Base-by-base conservation (phyloP, 2,329 filamentous ascomycete genomes). In the Phoma herbarum region DNA sequence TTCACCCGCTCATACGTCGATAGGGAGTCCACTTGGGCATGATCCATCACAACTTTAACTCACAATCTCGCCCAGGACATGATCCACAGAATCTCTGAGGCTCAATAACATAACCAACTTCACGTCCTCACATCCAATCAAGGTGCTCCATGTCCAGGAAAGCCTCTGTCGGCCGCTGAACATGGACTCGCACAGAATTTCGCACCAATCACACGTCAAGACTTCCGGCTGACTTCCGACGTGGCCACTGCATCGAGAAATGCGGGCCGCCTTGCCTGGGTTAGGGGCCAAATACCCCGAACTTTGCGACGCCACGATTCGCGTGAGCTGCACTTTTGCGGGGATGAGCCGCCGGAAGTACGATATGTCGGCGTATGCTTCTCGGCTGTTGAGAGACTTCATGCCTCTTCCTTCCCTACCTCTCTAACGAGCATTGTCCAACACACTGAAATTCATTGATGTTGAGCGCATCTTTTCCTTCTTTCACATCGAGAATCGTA, bases 261-360 rank as follows among this genome's bases (percentile, higher is more conserved):
- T 37, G 39, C 62, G 64, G 64, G 35, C 65, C 67, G 65, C 35
- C 57, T 43, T 68, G 57, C 67, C 57, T 49, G 28, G n/a, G 48
- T 62, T 54, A 64, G 65, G 50, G 25, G 8, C 31, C 20, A 42
- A 52, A 58, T 55, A 59, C 52, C 62, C 65, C 62, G 59, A 65
- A 56, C 22, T 52, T 43, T 2, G 48, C 37, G 25, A 28, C 62
- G 62, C 58, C 47, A 59, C 46, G 42, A 44, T 47, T 47, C 57
- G 35, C 35, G 51, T 49, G 46, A 49, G 55, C 50, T 46, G 55
- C 39, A 22, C 44, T 41, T 22, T 48, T 43, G 55, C 49, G 54
- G 50, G 50, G 50, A 23, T n/a, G 33, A 43, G 50, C 20, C 11
- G 28, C 37, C 31, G 35, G 29, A 35, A 57, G 35, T 52, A 53